These are phyloP conservation scores for Obelidium mucronatum DNA, from an alignment of 192 early-diverging fungal species.

Conservation along the genomic window DNA sequence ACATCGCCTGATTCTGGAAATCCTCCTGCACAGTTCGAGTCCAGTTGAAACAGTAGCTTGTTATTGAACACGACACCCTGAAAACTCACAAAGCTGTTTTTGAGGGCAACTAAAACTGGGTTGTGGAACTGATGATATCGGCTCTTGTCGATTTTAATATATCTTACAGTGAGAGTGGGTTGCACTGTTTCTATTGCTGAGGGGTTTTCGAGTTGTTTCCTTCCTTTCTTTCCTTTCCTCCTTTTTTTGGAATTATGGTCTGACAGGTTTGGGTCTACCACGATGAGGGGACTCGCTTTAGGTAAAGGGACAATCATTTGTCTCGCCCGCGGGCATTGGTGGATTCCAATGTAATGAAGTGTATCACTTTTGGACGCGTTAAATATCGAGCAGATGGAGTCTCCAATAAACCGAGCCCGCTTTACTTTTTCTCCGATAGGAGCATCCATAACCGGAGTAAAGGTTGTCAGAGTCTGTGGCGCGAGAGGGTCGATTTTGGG, in stretches of 20 bases:
- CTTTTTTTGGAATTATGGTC: background rate
- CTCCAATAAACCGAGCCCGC: conserved; percentile 23
- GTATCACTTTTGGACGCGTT: background rate
- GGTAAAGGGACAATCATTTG: conserved; percentile 20
- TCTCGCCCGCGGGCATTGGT: conserved; percentile 17
- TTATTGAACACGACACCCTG: background rate
- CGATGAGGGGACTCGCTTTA: conserved; percentile 2
- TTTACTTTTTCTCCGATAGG: conserved; percentile 19
- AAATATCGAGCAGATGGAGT: conserved; percentile 5
- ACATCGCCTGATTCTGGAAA: background rate
- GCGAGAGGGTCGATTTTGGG: background rate
- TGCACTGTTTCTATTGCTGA: background rate
- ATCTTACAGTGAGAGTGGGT: conserved; percentile 1
- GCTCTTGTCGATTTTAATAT: conserved; percentile 27
- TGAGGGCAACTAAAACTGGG: conserved; percentile 1
- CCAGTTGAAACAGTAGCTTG: no score
- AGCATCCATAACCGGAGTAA: conserved; percentile 2
- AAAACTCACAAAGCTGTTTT: background rate
- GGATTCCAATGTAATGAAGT: conserved; percentile 21
- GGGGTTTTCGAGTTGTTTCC: background rate
- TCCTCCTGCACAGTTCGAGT: no score
- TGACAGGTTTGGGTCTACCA: background rate
- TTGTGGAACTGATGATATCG: conserved; percentile 28
- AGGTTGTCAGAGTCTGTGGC: background rate
- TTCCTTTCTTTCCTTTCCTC: conserved; percentile 4